Evolutionary conservation across 257 asterid species (phyloP), one percentile per base, ranked within the genome.

Genomic region (Solanum appendiculatum): DNA sequence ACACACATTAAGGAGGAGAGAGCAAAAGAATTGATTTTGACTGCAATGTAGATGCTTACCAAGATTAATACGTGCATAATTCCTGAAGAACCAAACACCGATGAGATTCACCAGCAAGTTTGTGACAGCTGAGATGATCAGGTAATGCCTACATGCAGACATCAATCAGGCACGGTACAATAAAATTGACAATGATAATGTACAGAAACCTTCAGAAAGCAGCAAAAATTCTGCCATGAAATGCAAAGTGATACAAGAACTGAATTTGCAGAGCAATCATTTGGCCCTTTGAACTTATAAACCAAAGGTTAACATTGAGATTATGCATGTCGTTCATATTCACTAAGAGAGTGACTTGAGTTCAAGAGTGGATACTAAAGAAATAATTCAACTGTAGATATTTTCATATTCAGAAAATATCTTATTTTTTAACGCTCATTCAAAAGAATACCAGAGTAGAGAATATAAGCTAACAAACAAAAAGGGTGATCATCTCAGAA

Each of bases 1-100:
- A 46, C 69, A 60, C 58, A 6, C 37, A 42, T 14, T 77, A 25
- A 42, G 40, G 10, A 77, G 60, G 84, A 80, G 66, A 13, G 66
- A 80, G 66, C 64, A 80, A 80, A 48, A 36, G 69, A 44, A 86
- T 64, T n/a, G 15, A 86, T 64, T n/a, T 56, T 40, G 83, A 88
- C 69, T 29, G 86, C 18, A 88, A 85, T 42, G 21, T 88, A 85
- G 88, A 85, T 75, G 83, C 95, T 85, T 87, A 95, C 99, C 98
- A 83, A 97, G 94, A 91, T 87, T 97, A 89, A 95, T 87, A 86
- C 99, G 97, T 80, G 98, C 99, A 91, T 97, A 97, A 89, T 92
- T 95, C 90, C 98, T 91, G 92, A 95, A 97, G 95, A 94, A 97
- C 99, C 98, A 95, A 90, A 96, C 98, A 82, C 98, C 99, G 88